Conservation (phyloP, 2,329 filamentous ascomycete genomes). For the Stemphylium beticola region DNA sequence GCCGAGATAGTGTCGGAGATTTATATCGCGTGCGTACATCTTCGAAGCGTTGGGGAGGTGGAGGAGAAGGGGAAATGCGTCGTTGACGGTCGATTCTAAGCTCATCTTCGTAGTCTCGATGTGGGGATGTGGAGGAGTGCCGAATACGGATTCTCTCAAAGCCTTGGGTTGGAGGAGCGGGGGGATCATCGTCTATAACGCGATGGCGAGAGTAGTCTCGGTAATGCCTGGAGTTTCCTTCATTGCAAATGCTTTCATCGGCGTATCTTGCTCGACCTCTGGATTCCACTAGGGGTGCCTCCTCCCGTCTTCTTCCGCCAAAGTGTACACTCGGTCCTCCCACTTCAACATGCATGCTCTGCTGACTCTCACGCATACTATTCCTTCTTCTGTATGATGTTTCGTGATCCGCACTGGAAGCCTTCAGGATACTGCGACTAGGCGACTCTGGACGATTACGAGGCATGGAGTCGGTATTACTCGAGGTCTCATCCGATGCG, state of each 20-base stretch:
- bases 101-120: conserved; percentile 23
- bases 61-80: conserved; percentile 23
- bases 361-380: conserved; percentile 28
- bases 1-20: conserved; percentile 17
- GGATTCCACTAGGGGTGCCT: background rate
- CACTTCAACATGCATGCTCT: conserved; percentile 39
- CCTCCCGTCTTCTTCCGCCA: conserved; percentile 15
- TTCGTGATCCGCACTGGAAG: conserved; percentile 22
- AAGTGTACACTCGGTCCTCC: conserved; percentile 42
- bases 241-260: conserved; percentile 10
- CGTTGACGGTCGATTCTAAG: conserved; percentile 25
- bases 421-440: conserved; percentile 36
- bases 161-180: conserved; percentile 19
- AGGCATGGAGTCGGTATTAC: conserved; percentile 17
- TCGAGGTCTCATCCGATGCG: conserved; percentile 27
- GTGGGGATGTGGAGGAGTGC: conserved; percentile 16
- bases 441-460: conserved; percentile 19
- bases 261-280: conserved; percentile 3
- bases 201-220: conserved; percentile 19
- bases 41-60: conserved; percentile 9
- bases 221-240: conserved; percentile 19
- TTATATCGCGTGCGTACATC: conserved; percentile 20
- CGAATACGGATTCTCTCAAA: conserved; percentile 30
- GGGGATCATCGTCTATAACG: conserved; percentile 16
- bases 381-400: conserved; percentile 22